Evolutionary conservation across 768 basidiomycete species (phyloP), one percentile per base, ranked within the genome.

Genomic region (Termitomyces sp.): DNA sequence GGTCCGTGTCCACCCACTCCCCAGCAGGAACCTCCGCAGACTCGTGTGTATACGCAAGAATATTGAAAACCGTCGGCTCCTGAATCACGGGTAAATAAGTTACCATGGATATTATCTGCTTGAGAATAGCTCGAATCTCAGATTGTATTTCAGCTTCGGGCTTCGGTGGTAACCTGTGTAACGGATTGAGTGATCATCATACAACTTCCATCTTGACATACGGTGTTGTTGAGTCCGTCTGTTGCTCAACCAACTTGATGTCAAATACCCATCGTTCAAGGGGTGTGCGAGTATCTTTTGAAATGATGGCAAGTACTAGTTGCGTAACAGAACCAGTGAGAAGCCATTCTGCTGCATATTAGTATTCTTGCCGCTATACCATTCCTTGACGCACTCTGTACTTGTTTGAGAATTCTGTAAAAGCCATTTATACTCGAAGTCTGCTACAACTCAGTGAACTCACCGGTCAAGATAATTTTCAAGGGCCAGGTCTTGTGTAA

Each of bases 251-350:
- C 54, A 94, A 80, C 67, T 92, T 87, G 70, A 99, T 81, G 72
- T 98, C 95, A 70, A 99, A 98, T 49, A 98, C 94, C 97, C 97
- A 99, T 61, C 97, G 83, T 72, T 99, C 97, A 47, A 98, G 82
- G 9, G 95, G 89, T 53, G 88, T 85, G 36, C 92, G 81, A 9
- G 92, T 89, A 67, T 98, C 96, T 68, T 96, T 94, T 12, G 93
- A 92, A 61, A 98, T 92, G 72, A 99, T 96, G 28, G 92, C 95
- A 22, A 98, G 84, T 9, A 98, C 95, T 1, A 98, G 82, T 62
- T 98, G 92, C 6, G 92, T 95, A 43, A 99, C 92, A 12, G 92
- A 87, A 12, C 93, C 92, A 6, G 87, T 88, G 56, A 98, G 77
- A 42, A 99, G 83, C 97, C 97, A 99, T 65, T 93, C 96, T 98